Conservation (phyloP, 164 flowering plant species). For the Kingdonia uniflora region DNA sequence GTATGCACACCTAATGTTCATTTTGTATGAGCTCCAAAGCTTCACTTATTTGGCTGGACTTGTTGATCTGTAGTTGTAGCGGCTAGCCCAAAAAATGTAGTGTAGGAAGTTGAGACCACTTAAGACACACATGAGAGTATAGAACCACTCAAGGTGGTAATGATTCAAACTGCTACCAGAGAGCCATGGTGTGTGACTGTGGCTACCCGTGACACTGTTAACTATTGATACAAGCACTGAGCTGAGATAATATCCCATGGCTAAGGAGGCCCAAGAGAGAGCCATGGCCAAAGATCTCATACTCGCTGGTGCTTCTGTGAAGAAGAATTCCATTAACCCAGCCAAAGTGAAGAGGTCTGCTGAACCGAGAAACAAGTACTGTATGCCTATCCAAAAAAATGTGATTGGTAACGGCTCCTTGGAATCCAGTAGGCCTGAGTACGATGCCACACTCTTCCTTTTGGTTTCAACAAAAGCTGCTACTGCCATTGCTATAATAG, state of each 20-base stretch:
- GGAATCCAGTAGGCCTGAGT: conserved; percentile 29
- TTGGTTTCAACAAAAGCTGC: conserved; percentile 78
- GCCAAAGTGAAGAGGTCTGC: conserved; percentile 85
- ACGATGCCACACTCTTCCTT: conserved; percentile 41
- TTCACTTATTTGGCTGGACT: conserved; percentile 2
- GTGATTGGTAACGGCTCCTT: conserved; percentile 50
- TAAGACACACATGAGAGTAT: conserved; percentile 65
- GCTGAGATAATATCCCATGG: conserved; percentile 84
- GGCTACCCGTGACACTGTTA: conserved; percentile 32
- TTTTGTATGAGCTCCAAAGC: not conserved
- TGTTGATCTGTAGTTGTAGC: conserved; percentile 46
- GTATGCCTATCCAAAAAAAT: conserved; percentile 73
- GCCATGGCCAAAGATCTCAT: conserved; percentile 85
- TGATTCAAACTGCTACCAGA: conserved; percentile 57
- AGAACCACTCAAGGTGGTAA: conserved; percentile 67
- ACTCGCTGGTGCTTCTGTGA: conserved; percentile 74
- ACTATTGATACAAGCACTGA: conserved; percentile 60
- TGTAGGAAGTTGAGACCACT: conserved; percentile 63
- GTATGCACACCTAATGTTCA: conserved; percentile 1
- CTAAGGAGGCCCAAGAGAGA: conserved; percentile 71
- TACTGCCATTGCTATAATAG: conserved; percentile 69
- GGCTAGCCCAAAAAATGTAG: conserved; percentile 60
- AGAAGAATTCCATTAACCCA: conserved; percentile 83
- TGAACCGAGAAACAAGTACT: conserved; percentile 77
- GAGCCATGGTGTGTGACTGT: conserved; percentile 47